Conservation (phyloP, 2,329 filamentous ascomycete genomes). For the Ascocoryne sarcoides region DNA sequence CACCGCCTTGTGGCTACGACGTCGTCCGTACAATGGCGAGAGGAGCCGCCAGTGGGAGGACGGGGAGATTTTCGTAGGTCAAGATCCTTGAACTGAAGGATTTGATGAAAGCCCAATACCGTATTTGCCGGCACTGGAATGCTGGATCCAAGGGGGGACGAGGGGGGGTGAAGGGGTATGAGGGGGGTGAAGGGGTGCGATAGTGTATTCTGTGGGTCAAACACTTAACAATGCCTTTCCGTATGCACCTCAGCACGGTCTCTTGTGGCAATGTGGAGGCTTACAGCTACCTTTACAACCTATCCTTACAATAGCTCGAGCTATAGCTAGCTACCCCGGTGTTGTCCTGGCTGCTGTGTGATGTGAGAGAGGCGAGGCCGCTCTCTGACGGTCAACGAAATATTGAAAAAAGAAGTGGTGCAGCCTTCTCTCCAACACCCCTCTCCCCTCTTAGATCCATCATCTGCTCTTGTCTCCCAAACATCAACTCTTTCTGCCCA, state of each 20-base stretch:
- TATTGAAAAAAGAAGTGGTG: neutral
- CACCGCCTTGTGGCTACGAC: neutral
- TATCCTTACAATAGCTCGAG: too few species aligned
- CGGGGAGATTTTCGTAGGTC: neutral
- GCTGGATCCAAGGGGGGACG: constrained; percentile 20
- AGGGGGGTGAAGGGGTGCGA: too few species aligned
- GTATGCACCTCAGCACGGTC: too few species aligned
- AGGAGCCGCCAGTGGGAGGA: neutral
- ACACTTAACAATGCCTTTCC: too few species aligned
- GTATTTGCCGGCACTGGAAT: constrained; percentile 12
- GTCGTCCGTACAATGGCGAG: neutral
- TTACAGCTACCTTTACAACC: too few species aligned
- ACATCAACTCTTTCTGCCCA: neutral
- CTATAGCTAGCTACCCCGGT: too few species aligned
- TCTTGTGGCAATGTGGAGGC: too few species aligned
- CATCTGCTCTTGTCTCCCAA: too few species aligned
- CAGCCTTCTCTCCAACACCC: neutral
- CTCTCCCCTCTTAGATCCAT: neutral
- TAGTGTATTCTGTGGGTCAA: neutral
- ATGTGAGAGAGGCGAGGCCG: neutral
- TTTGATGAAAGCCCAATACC: too few species aligned
- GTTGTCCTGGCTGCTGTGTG: too few species aligned
- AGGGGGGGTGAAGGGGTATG: too few species aligned
- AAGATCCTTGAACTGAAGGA: neutral
- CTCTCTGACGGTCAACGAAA: neutral